Conservation (phyloP, 495 filamentous ascomycete genomes). For the Chaetomium fimeti region DNA sequence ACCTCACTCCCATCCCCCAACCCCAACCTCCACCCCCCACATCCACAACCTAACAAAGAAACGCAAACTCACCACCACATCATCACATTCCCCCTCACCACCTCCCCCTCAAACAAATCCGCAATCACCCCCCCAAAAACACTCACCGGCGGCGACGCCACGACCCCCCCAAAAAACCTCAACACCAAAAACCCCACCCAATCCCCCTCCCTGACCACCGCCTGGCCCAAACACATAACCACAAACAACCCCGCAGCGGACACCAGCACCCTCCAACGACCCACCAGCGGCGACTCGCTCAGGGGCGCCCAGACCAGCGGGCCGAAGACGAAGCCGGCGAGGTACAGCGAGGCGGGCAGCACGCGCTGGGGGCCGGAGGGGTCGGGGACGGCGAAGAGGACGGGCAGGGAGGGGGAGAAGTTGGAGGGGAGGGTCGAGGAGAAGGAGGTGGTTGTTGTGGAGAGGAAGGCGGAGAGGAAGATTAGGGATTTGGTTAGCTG, state of each 20-base stretch:
- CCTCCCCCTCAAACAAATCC: constrained; percentile 58
- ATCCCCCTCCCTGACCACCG: constrained; percentile 56
- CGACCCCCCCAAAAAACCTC: constrained; percentile 55
- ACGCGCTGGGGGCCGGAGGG: constrained; percentile 26
- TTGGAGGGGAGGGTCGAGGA: constrained; percentile 33
- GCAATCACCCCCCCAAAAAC: constrained; percentile 81
- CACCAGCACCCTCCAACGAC: constrained; percentile 69
- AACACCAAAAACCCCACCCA: constrained; percentile 33
- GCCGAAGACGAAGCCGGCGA: constrained; percentile 62
- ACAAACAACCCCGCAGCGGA: constrained; percentile 65
- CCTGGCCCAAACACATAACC: constrained; percentile 71
- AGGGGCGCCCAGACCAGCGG: constrained; percentile 48
- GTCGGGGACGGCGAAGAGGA: constrained; percentile 23
- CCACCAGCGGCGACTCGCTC: constrained; percentile 61
- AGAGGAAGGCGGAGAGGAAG: constrained; percentile 26
- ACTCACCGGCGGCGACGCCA: constrained; percentile 72
- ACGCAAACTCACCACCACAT: constrained; percentile 27
- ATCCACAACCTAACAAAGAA: background rate
- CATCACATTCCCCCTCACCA: constrained; percentile 33
- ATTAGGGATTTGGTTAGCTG: constrained; percentile 27
- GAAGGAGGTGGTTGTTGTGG: constrained; percentile 24
- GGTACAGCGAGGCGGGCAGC: constrained; percentile 47
- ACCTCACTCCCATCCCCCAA: background rate
- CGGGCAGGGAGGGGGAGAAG: constrained; percentile 25
- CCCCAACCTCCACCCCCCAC: background rate